phyloP scores from a whole-genome alignment of 495 filamentous ascomycete genomes.

The Rhizodiscina lignyota region DNA sequence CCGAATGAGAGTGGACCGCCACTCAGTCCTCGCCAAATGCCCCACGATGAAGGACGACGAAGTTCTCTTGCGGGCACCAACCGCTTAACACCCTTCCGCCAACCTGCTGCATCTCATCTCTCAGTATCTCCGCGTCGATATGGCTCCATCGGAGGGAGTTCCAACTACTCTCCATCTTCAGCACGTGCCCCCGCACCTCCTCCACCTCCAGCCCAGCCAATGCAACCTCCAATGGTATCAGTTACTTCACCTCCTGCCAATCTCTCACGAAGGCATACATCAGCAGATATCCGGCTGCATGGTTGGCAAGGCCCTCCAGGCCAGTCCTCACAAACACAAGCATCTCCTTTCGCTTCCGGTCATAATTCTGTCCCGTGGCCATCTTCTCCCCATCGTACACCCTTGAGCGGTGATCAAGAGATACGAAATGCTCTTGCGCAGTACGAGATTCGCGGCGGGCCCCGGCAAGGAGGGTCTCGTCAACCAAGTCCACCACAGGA shows the following conservation, averaged over 20 bases:
- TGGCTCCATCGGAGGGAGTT: slow-evolving; percentile 62
- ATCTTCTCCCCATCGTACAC: slow-evolving; percentile 58
- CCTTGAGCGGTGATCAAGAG: slow-evolving; percentile 54
- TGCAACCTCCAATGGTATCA: slow-evolving; percentile 42
- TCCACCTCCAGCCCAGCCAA: slow-evolving; percentile 48
- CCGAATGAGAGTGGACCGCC: slow-evolving; percentile 51
- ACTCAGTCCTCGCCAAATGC: slow-evolving; percentile 79
- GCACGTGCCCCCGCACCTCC: slow-evolving; percentile 40
- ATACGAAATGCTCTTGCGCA: slow-evolving; percentile 66
- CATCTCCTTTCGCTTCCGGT: slow-evolving; percentile 59
- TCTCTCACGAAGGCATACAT: slow-evolving; percentile 76
- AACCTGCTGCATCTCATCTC: slow-evolving; percentile 64
- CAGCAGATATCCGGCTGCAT: slow-evolving; percentile 83
- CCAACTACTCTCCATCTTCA: slow-evolving; percentile 39
- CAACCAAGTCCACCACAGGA: slow-evolving; percentile 53
- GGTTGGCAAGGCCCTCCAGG: slow-evolving; percentile 39
- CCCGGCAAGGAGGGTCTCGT: slow-evolving; percentile 42
- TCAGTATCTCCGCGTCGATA: slow-evolving; percentile 65
- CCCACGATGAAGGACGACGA: slow-evolving; percentile 71
- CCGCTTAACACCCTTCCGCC: slow-evolving; percentile 42
- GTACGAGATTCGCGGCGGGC: slow-evolving; percentile 53
- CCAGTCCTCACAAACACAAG: slow-evolving; percentile 13
- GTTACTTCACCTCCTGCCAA: slow-evolving; percentile 61
- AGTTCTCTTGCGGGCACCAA: slow-evolving; percentile 26
- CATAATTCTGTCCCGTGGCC: slow-evolving; percentile 70